A percentile compares a stretch with the other conserved stretches of the same genome.
These are phyloP conservation scores for Fraxinus xanthoxyloides DNA, from an alignment of 305 asterid species.

Conservation along the genomic window DNA sequence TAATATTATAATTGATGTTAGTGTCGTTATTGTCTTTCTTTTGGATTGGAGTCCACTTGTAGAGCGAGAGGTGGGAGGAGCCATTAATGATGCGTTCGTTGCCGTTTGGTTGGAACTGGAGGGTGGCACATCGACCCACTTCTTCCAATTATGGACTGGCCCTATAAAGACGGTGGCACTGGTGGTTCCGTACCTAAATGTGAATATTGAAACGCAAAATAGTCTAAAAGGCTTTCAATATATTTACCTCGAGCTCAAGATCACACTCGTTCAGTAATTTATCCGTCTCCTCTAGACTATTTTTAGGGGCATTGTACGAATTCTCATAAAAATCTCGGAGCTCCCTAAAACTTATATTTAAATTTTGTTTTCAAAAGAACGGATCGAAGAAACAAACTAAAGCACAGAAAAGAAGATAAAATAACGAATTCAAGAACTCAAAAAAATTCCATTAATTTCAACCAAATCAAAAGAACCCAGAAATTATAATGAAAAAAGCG, in stretches of 20 bases:
- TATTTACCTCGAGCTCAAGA: conserved; percentile 49
- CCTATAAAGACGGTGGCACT: conserved; percentile 86
- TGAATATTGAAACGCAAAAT: not conserved
- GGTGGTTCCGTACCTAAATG: conserved; percentile 78
- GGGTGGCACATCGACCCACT: conserved; percentile 70
- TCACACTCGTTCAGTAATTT: conserved; percentile 34
- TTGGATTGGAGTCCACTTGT: conserved; percentile 84
- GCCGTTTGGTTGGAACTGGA: conserved; percentile 42
- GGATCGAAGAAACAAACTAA: not conserved
- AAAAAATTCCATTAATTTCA: not conserved
- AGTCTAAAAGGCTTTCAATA: not conserved
- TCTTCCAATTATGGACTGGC: conserved; percentile 86
- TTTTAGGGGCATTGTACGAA: conserved; percentile 10
- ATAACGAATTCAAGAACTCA: not conserved
- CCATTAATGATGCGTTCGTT: conserved; percentile 41
- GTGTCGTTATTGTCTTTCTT: conserved; percentile 30
- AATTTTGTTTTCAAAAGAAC: not conserved
- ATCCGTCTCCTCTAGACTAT: conserved; percentile 33
- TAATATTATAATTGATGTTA: conserved; percentile 22
- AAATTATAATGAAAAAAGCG: not conserved
- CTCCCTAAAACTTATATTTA: conserved; percentile 20
- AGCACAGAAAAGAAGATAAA: not conserved
- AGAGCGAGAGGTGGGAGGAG: conserved; percentile 62
- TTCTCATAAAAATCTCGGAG: conserved; percentile 37
- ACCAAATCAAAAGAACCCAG: too few species aligned